Percentiles rank a stretch among this genome's conserved stretches.
These are phyloP conservation scores for Dittrichia graveolens DNA, from an alignment of 129 eudicot species.

Conservation along the genomic window DNA sequence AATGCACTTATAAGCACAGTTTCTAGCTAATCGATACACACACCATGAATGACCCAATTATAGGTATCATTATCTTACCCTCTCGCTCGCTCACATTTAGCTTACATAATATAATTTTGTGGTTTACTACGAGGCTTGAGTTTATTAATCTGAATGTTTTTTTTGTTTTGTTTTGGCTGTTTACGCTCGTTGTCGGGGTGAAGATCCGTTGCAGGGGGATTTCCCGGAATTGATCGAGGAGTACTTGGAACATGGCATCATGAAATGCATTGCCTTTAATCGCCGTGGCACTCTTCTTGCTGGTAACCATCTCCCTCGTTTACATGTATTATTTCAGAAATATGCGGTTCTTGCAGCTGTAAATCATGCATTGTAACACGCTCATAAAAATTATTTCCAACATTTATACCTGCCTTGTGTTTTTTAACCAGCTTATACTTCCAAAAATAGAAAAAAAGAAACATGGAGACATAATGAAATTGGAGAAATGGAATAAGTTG, in stretches of 20 bases:
- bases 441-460: neutral
- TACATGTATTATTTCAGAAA: neutral
- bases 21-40: neutral
- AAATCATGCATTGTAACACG: too few relatives aligned
- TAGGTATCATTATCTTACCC: constrained; percentile 31
- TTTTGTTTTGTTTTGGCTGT: neutral
- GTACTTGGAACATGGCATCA: constrained; percentile 76
- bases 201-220: constrained; percentile 88
- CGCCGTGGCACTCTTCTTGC: constrained; percentile 94
- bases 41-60: constrained; percentile 47
- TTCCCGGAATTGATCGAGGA: constrained; percentile 90
- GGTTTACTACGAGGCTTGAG: neutral
- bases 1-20: neutral
- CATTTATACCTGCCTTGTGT: neutral
- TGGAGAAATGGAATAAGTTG: too few relatives aligned
- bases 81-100: neutral
- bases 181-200: constrained; percentile 16
- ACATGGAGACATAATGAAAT: neutral
- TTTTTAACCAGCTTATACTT: neutral
- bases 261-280: constrained; percentile 91
- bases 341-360: too few relatives aligned
- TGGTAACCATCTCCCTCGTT: constrained; percentile 39
- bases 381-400: too few relatives aligned
- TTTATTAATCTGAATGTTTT: neutral
- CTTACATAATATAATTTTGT: neutral